Conservation (phyloP, 768 basidiomycete genomes). For the Favolaschia claudopus region DNA sequence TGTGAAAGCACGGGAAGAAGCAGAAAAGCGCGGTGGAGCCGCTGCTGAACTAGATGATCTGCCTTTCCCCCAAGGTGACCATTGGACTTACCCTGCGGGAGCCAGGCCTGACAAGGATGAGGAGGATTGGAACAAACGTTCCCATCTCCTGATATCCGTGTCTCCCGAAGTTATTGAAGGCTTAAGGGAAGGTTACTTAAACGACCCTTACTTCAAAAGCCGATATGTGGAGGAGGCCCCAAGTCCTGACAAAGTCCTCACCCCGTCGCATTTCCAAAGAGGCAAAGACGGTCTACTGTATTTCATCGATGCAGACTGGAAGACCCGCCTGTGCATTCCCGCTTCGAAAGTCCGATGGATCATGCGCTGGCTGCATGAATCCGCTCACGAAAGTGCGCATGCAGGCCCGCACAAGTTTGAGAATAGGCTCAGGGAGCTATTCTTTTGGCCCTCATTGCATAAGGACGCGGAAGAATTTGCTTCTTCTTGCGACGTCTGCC, state of each 20-base stretch:
- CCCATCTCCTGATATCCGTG: not conserved
- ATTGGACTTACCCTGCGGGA: not conserved
- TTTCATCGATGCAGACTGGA: too few species aligned
- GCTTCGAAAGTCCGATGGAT: constrained; percentile 24
- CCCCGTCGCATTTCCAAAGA: not conserved
- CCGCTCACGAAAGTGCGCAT: too few species aligned
- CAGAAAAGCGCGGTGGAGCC: not conserved
- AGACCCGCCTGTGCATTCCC: constrained; percentile 5
- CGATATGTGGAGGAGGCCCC: not conserved
- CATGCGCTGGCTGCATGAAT: not conserved
- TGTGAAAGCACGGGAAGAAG: not conserved
- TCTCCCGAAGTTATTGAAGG: not conserved
- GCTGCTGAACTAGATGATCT: not conserved
- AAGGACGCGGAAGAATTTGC: not conserved
- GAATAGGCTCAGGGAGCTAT: not conserved
- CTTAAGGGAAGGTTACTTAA: not conserved
- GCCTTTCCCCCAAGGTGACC: not conserved
- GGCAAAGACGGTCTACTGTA: not conserved
- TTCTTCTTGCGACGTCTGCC: not conserved
- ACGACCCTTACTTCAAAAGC: not conserved
- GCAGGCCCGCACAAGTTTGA: not conserved
- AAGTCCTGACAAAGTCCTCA: not conserved
- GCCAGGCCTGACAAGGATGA: not conserved
- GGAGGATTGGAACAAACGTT: not conserved
- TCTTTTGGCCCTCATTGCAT: not conserved